phyloP scores from a whole-genome alignment of 2,329 filamentous ascomycete genomes.

The Leptographium wingfieldii region DNA sequence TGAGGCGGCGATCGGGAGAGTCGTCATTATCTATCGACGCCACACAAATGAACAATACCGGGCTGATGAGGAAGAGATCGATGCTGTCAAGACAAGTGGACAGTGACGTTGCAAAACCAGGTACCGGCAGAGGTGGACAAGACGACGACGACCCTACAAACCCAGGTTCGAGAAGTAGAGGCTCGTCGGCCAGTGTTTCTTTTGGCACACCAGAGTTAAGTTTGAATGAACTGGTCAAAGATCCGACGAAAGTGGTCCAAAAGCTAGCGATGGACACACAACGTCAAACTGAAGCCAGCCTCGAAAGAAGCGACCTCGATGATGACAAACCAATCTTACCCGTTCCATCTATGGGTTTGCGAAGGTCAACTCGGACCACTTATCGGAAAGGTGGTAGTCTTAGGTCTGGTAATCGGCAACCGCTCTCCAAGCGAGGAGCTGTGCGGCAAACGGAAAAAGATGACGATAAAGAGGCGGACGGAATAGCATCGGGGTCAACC shows the following conservation, averaged over 20 bases:
- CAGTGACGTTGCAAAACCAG: conserved; percentile 44
- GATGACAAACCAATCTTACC: conserved; percentile 84
- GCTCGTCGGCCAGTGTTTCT: conserved; percentile 49
- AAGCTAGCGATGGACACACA: conserved; percentile 50
- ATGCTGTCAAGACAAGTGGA: conserved; percentile 92
- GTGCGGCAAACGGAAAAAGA: conserved; percentile 50
- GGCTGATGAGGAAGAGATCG: conserved; percentile 77
- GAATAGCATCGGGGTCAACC: conserved; percentile 21
- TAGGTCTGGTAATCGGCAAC: conserved; percentile 61
- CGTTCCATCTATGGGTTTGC: conserved; percentile 61
- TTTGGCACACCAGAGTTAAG: conserved; percentile 43
- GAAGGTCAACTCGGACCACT: conserved; percentile 82
- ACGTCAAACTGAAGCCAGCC: conserved; percentile 25
- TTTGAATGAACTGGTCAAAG: conserved; percentile 71
- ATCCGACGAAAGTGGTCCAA: conserved; percentile 59
- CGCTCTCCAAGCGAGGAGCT: conserved; percentile 60
- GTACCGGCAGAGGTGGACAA: background rate
- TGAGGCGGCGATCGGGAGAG: conserved; percentile 71
- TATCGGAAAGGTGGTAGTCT: conserved; percentile 79
- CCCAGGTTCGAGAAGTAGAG: conserved; percentile 55
- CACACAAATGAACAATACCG: conserved; percentile 39
- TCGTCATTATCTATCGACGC: conserved; percentile 49
- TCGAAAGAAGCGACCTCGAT: conserved; percentile 26
- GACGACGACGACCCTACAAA: background rate
- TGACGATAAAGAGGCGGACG: conserved; percentile 26